phyloP scores from a whole-genome alignment of 1,139 yeast genomes.

The Nakaseomyces kungkrabaensis region DNA sequence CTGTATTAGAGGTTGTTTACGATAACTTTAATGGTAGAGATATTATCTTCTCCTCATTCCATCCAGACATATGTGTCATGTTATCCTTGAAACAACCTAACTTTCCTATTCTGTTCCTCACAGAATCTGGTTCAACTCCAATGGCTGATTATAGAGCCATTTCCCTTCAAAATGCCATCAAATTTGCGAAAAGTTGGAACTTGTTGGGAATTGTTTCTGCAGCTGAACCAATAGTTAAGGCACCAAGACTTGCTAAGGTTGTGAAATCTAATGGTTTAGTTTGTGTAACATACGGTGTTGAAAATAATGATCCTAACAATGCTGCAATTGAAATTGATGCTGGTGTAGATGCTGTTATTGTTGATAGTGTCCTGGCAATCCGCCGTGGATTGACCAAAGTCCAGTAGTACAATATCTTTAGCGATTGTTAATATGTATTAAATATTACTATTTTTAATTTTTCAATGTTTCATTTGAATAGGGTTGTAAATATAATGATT shows the following conservation, averaged over 20 bases:
- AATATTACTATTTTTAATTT: no score
- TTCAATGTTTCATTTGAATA: no score
- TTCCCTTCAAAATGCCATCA: constrained; percentile 80
- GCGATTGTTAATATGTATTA: no score
- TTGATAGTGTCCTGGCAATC: constrained; percentile 87
- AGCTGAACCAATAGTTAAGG: constrained; percentile 69
- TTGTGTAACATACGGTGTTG: constrained; percentile 84
- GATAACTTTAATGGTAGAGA: constrained; percentile 75
- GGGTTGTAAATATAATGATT: no score
- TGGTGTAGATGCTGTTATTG: constrained; percentile 97
- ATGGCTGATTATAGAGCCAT: constrained; percentile 90
- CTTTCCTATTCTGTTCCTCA: constrained; percentile 77
- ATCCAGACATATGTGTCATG: constrained; percentile 84
- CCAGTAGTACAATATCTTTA: not conserved
- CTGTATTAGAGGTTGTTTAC: constrained; percentile 70
- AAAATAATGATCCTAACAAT: constrained; percentile 76
- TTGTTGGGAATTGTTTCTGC: constrained; percentile 87
- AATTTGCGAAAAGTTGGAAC: constrained; percentile 90
- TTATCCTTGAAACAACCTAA: constrained; percentile 88
- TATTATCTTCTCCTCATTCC: constrained; percentile 84
- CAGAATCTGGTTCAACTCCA: constrained; percentile 72
- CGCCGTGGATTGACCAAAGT: constrained; percentile 55
- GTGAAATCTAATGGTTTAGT: constrained; percentile 87
- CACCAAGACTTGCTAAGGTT: constrained; percentile 82
- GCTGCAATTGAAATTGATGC: constrained; percentile 83